These are phyloP conservation scores for Sodiomyces alkalinus DNA, from an alignment of 2,329 filamentous ascomycete genomes.

Conservation along the genomic window DNA sequence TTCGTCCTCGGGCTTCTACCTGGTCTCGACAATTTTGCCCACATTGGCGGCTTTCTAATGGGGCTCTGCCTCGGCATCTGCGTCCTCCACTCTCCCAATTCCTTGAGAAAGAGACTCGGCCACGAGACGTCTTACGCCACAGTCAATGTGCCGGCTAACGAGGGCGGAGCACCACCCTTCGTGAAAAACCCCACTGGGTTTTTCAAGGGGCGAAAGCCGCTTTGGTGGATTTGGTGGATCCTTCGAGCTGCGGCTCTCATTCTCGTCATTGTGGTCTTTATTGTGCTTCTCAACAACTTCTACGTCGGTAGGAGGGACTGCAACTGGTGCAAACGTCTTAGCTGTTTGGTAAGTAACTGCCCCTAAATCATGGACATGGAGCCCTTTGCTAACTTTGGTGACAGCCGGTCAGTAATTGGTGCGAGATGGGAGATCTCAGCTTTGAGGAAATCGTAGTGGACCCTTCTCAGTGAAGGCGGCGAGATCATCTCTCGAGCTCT, in stretches of 20 bases:
- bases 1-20: slow-evolving; percentile 87
- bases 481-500: too few species aligned
- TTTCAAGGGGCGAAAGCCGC: slow-evolving; percentile 79
- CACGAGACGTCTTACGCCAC: slow-evolving; percentile 56
- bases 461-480: too few species aligned
- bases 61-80: slow-evolving; percentile 77
- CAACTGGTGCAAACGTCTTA: slow-evolving; percentile 88
- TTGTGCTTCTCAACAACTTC: slow-evolving; percentile 80
- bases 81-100: slow-evolving; percentile 75
- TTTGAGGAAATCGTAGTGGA: too few species aligned
- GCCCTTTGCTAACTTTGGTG: slow-evolving; percentile 10
- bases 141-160: slow-evolving; percentile 36
- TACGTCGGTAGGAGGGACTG: slow-evolving; percentile 67
- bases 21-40: slow-evolving; percentile 90
- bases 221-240: slow-evolving; percentile 98
- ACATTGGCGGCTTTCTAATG: slow-evolving; percentile 92
- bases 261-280: slow-evolving; percentile 70
- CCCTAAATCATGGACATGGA: neutral
- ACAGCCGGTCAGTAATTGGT: slow-evolving; percentile 53
- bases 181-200: slow-evolving; percentile 55
- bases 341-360: slow-evolving; percentile 61
- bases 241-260: slow-evolving; percentile 66
- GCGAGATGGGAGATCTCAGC: slow-evolving; percentile 29
- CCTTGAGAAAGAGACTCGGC: slow-evolving; percentile 59
- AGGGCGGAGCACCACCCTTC: slow-evolving; percentile 33